A percentile compares a stretch with the other conserved stretches of the same genome.
Evolutionary conservation across 1,139 yeast species (phyloP).

Genomic region (Wickerhamomyces sp.): DNA sequence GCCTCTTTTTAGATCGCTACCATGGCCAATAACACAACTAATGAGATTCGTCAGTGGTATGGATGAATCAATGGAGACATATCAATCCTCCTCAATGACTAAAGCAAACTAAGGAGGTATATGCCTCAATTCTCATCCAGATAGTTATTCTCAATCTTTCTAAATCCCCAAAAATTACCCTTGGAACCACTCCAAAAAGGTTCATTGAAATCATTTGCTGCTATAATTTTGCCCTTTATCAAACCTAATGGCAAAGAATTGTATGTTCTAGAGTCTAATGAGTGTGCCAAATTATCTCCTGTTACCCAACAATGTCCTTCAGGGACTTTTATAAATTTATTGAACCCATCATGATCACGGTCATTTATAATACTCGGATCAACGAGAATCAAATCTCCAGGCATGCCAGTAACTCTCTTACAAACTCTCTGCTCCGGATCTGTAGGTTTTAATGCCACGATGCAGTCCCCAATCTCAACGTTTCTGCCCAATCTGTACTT

Average conservation of each 20-base stretch:
- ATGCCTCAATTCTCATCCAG: slow-evolving; percentile 21
- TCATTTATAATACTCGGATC: slow-evolving; percentile 61
- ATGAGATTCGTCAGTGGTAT: slow-evolving; percentile 57
- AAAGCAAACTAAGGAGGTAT: neutral
- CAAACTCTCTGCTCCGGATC: slow-evolving; percentile 85
- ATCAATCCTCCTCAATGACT: slow-evolving; percentile 3
- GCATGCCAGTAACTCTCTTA: slow-evolving; percentile 92
- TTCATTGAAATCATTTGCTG: slow-evolving; percentile 42
- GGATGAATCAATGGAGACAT: slow-evolving; percentile 47
- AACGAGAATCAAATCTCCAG: slow-evolving; percentile 77
- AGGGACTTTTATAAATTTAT: slow-evolving; percentile 65
- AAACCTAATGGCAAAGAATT: slow-evolving; percentile 85
- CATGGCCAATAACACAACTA: slow-evolving; percentile 63
- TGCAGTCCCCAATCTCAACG: slow-evolving; percentile 75
- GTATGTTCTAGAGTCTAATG: slow-evolving; percentile 88
- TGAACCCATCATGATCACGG: slow-evolving; percentile 32
- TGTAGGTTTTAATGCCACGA: slow-evolving; percentile 87
- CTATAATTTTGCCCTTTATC: slow-evolving; percentile 83
- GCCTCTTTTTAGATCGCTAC: slow-evolving; percentile 66
- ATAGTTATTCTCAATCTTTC: slow-evolving; percentile 47
- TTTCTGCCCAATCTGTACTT: slow-evolving; percentile 42
- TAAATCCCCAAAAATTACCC: slow-evolving; percentile 47
- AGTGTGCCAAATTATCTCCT: slow-evolving; percentile 85
- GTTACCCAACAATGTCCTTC: slow-evolving; percentile 97
- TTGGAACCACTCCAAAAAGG: slow-evolving; percentile 29